Evolutionary conservation across 2,329 filamentous ascomycete genomes (phyloP), one percentile per base, ranked within the genome.

Genomic region (Samsoniella hepiali): DNA sequence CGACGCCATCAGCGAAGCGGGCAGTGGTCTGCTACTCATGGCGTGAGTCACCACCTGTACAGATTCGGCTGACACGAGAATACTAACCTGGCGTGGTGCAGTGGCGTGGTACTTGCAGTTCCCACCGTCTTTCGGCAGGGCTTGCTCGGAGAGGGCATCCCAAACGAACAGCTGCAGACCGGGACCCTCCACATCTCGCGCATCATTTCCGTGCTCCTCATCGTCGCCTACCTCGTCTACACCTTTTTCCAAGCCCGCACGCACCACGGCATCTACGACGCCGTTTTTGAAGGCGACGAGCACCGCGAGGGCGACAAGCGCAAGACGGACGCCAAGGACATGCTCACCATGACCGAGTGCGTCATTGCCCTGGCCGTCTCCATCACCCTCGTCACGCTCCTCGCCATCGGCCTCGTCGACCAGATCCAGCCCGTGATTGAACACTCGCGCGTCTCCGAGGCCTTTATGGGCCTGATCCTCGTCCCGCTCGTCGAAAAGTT

Each of bases 401-500:
- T 91, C 53, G 89, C 91, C 27, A 83, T 93, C 53, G 88, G 86
- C 66, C 79, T 95, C 17, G 91, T 95, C 15, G 77, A 87, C 58
- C 81, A 93, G 70, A 95, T 95, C 64, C 82, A 86, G 44, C 79
- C 76, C 69, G 84, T 85, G 5, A 82, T 85, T 44, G 68, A 77
- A 44, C 68, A 75, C 29, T 75, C 75, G 27, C 68, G 73, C 63
- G 75, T 86, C 17, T 81, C 81, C 0, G 82, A 84, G 62, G 77
- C 83, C 1, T 84, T 84, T 66, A 82, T 85, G 76, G 83, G 91
- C 69, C 79, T 96, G 44, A 94, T 95, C 67, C 81, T 96, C 1
- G 84, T 95, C 5, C 88, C 91, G 4, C 81, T 96, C 0, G 91
- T 95, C 6, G 92, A 96, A 72, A 96, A 96, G 75, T 88, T 90